phyloP scores from a whole-genome alignment of 2,329 filamentous ascomycete species.

The Annulohypoxylon truncatum region DNA sequence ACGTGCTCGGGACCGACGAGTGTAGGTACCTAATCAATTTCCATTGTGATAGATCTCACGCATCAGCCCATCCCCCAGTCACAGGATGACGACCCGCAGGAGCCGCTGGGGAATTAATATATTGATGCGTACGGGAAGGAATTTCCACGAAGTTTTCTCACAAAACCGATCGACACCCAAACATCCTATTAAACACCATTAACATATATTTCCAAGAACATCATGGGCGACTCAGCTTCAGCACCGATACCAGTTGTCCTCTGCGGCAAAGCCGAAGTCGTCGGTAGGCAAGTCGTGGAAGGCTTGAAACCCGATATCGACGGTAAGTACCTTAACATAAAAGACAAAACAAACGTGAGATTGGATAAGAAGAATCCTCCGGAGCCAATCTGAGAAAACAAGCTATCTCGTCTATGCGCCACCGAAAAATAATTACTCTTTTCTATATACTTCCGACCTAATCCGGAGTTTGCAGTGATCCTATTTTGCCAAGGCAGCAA shows the following conservation, averaged over 20 bases:
- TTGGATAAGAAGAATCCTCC: neutral
- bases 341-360: neutral
- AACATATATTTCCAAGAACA: neutral
- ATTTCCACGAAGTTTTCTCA: neutral
- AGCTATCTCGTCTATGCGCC: neutral
- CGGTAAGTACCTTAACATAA: slow-evolving; percentile 13
- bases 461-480: slow-evolving; percentile 12
- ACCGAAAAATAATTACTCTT: neutral
- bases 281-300: slow-evolving; percentile 24
- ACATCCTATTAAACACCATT: neutral
- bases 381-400: neutral
- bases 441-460: neutral
- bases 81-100: neutral
- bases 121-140: neutral
- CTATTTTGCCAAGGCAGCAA: slow-evolving; percentile 32
- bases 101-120: slow-evolving; percentile 17
- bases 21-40: neutral
- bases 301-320: slow-evolving; percentile 34
- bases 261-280: slow-evolving; percentile 30
- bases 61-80: slow-evolving; percentile 18
- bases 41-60: slow-evolving; percentile 3
- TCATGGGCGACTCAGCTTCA: slow-evolving; percentile 5
- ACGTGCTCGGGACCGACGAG: slow-evolving; percentile 33
- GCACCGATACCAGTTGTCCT: slow-evolving; percentile 22
- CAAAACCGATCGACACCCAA: neutral